Conservation (phyloP, 1,284 basidiomycete species). For the Volvariella volvacea region DNA sequence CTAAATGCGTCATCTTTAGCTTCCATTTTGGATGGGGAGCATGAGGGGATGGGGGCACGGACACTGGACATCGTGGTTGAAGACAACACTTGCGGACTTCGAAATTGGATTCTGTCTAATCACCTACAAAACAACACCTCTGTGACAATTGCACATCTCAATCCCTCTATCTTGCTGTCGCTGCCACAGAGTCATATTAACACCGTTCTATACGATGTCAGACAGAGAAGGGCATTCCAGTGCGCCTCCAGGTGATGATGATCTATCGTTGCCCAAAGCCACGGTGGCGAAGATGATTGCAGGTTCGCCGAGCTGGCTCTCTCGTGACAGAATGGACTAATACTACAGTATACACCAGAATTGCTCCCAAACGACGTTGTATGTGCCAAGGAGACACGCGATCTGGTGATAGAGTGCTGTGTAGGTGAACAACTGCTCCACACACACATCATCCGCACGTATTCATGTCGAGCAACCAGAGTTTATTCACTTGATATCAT, state of each 20-base stretch:
- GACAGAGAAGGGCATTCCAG: constrained; percentile 75
- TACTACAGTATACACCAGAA: too few relatives aligned
- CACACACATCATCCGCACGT: constrained; percentile 4
- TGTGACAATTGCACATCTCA: neutral
- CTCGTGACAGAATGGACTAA: too few relatives aligned
- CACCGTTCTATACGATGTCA: constrained; percentile 55
- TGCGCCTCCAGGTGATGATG: constrained; percentile 71
- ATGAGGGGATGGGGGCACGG: neutral
- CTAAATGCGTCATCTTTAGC: constrained; percentile 27
- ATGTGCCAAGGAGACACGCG: constrained; percentile 93
- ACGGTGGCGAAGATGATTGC: constrained; percentile 97
- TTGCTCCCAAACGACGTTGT: constrained; percentile 85
- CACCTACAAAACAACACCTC: constrained; percentile 4
- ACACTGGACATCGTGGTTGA: constrained; percentile 1
- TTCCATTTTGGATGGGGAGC: neutral
- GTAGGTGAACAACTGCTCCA: constrained; percentile 65
- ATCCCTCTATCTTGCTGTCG: neutral
- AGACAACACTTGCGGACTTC: constrained; percentile 15
- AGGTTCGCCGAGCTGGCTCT: too few relatives aligned
- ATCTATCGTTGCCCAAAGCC: constrained; percentile 92
- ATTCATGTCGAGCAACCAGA: constrained; percentile 44
- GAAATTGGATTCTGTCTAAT: neutral
- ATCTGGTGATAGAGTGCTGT: constrained; percentile 96
- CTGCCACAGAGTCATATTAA: neutral
- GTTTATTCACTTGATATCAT: constrained; percentile 97